These are phyloP conservation scores for Chlamydomonas sp. DNA, from an alignment of 139 green algal genomes.

Conservation along the genomic window DNA sequence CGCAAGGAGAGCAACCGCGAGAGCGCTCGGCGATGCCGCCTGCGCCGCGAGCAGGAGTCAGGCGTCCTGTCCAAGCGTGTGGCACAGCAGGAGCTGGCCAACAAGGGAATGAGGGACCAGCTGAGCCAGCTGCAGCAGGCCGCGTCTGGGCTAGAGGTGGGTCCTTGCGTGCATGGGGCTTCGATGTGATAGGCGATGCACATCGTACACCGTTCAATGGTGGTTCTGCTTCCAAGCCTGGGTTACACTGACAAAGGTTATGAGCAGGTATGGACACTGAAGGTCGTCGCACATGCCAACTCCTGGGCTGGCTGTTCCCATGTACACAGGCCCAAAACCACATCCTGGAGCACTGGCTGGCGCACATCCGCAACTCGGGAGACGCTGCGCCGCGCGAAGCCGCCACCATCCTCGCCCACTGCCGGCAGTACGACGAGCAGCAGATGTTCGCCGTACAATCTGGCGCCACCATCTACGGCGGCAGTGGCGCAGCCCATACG, in stretches of 20 bases:
- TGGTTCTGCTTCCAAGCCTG: neutral
- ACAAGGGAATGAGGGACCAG: neutral
- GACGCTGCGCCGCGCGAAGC: neutral
- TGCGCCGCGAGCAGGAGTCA: constrained; percentile 16
- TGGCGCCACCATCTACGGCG: too few relatives aligned
- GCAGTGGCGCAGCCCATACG: too few relatives aligned
- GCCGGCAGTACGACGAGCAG: constrained; percentile 24
- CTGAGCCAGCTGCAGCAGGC: neutral
- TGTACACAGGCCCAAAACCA: constrained; percentile 13
- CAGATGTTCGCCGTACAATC: too few relatives aligned
- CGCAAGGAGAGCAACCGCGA: constrained; percentile 43
- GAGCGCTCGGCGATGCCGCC: constrained; percentile 26
- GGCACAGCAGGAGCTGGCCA: neutral
- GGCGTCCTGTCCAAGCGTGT: neutral
- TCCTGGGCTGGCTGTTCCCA: neutral
- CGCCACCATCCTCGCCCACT: constrained; percentile 19
- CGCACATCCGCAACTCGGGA: constrained; percentile 14
- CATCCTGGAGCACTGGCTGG: constrained; percentile 15
- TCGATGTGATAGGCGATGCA: neutral
- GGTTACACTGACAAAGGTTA: too few relatives aligned
- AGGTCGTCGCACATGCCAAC: neutral
- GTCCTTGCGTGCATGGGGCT: neutral
- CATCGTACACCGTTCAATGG: neutral
- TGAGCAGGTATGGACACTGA: neutral
- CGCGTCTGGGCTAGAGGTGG: neutral